These are phyloP conservation scores for Helicostylum pulchrum DNA, from an alignment of 192 early-diverging fungal genomes.

Conservation along the genomic window DNA sequence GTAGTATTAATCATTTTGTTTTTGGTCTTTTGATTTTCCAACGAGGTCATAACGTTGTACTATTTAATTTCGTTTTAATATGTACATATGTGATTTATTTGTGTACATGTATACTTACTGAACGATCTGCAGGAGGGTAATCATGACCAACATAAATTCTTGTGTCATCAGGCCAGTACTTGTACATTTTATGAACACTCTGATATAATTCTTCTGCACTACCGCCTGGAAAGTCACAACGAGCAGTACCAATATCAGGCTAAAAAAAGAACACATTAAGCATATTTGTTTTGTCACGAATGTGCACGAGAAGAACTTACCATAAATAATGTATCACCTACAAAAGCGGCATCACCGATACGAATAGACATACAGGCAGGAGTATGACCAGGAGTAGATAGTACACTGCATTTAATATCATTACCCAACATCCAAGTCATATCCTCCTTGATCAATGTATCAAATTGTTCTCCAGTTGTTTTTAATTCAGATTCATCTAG, in stretches of 20 bases:
- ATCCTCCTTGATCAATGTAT: slow-evolving; percentile 4
- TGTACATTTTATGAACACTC: slow-evolving; percentile 30
- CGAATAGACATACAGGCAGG: slow-evolving; percentile 29
- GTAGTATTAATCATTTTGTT: slow-evolving; percentile 29
- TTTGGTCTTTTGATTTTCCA: slow-evolving; percentile 21
- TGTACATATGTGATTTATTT: background rate
- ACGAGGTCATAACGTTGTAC: slow-evolving; percentile 20
- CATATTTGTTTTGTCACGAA: background rate
- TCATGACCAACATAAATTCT: slow-evolving; percentile 33
- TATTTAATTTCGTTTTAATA: slow-evolving; percentile 10
- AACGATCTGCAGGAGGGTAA: slow-evolving; percentile 24
- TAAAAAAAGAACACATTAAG: background rate
- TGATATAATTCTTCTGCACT: slow-evolving; percentile 31
- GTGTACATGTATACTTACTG: slow-evolving; percentile 1
- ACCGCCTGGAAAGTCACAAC: slow-evolving; percentile 38
- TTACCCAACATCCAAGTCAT: slow-evolving; percentile 25
- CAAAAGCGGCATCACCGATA: slow-evolving; percentile 35
- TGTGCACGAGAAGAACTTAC: slow-evolving; percentile 7
- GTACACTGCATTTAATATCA: slow-evolving; percentile 21
- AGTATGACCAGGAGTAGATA: slow-evolving; percentile 32
- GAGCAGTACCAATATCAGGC: slow-evolving; percentile 36
- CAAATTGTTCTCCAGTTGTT: slow-evolving; percentile 23
- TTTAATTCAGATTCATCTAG: slow-evolving; percentile 8
- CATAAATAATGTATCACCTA: slow-evolving; percentile 37
- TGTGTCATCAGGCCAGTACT: slow-evolving; percentile 26